phyloP scores from a whole-genome alignment of 2,329 filamentous ascomycete genomes.

The Cryphonectria japonica region DNA sequence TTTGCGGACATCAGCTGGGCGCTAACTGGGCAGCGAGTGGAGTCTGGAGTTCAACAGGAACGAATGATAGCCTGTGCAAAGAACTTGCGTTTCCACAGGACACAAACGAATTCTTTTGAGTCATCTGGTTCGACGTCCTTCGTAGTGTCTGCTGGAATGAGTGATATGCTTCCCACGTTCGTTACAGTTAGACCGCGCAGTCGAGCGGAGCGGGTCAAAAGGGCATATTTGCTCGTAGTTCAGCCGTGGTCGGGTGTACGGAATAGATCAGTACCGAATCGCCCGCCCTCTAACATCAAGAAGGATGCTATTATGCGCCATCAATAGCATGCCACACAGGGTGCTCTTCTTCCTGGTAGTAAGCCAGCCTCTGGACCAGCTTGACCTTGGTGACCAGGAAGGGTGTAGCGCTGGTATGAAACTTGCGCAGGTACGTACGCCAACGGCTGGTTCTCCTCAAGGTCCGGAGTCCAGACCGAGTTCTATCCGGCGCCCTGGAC shows the following conservation, averaged over 20 bases:
- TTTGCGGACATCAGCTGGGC: constrained; percentile 26
- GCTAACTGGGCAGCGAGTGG: constrained; percentile 26
- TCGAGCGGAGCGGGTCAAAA: background rate
- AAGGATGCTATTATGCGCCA: background rate
- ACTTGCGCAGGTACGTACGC: background rate
- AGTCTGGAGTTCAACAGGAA: constrained; percentile 25
- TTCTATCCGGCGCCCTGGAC: background rate
- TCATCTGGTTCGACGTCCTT: background rate
- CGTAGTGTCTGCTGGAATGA: background rate
- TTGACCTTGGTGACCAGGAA: background rate
- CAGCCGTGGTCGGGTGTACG: background rate
- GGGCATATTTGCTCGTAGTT: background rate
- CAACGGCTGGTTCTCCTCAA: background rate
- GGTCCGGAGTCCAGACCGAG: background rate
- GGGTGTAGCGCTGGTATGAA: background rate
- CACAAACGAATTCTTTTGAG: constrained; percentile 3
- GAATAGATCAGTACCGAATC: background rate
- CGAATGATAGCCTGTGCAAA: constrained; percentile 9
- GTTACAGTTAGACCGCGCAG: background rate
- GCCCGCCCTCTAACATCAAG: background rate
- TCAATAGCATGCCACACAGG: background rate
- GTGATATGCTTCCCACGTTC: background rate
- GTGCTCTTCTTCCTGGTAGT: background rate
- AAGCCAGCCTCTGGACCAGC: background rate
- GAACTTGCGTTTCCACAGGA: background rate